phyloP scores from a whole-genome alignment of 805 yeast genomes.

The Pichia ethanolica region DNA sequence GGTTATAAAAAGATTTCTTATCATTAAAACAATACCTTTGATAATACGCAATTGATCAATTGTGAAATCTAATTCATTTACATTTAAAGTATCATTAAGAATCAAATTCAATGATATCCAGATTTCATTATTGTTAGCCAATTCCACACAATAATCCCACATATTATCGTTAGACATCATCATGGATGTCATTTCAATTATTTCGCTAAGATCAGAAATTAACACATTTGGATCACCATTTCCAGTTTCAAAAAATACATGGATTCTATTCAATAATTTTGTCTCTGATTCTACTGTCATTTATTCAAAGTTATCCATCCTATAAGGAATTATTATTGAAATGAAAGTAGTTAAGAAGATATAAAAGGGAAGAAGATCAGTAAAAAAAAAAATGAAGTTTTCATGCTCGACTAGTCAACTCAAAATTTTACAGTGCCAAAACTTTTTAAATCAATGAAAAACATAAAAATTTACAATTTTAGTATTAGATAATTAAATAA shows the following conservation, averaged over 20 bases:
- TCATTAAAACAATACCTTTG: conserved; percentile 4
- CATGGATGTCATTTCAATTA: conserved; percentile 5
- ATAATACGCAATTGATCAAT: neutral
- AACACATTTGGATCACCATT: neutral
- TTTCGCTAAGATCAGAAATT: conserved; percentile 2
- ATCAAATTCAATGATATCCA: neutral
- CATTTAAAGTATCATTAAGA: neutral
- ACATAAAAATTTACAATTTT: too few relatives aligned
- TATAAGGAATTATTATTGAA: too few relatives aligned
- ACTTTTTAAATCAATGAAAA: too few relatives aligned
- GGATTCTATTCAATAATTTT: neutral
- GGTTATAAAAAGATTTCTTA: conserved; percentile 4
- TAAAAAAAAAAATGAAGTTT: too few relatives aligned
- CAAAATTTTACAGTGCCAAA: too few relatives aligned
- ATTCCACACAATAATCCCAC: conserved; percentile 3
- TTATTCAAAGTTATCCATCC: too few relatives aligned
- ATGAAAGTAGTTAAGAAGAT: too few relatives aligned
- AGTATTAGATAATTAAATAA: too few relatives aligned
- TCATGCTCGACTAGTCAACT: too few relatives aligned
- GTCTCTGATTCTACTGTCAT: neutral
- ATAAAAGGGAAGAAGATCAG: too few relatives aligned
- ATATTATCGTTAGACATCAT: conserved; percentile 7
- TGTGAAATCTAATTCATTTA: neutral
- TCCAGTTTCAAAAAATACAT: neutral
- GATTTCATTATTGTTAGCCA: neutral